phyloP scores from a whole-genome alignment of 192 early-diverging fungal species.

The Thoreauomyces humboldtii region DNA sequence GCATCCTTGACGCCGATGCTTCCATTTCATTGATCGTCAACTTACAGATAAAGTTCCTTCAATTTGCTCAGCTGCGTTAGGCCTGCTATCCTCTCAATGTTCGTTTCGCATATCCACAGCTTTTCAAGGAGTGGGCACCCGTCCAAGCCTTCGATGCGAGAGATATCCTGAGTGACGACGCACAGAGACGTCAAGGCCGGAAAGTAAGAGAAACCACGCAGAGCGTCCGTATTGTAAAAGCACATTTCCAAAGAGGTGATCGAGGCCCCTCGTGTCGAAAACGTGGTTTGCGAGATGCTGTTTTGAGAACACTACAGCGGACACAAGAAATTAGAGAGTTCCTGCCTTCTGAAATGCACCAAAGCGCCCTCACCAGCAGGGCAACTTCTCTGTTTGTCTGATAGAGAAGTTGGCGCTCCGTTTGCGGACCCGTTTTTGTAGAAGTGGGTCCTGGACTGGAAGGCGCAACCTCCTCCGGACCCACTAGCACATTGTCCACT shows the following conservation, averaged over 20 bases:
- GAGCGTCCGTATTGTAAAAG: conserved; percentile 50
- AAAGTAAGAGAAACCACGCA: conserved; percentile 44
- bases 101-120: conserved; percentile 62
- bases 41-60: conserved; percentile 51
- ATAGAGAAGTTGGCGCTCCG: conserved; percentile 27
- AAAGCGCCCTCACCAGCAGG: conserved; percentile 25
- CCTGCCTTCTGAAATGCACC: background rate
- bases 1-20: background rate
- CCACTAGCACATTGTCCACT: background rate
- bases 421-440: conserved; percentile 2
- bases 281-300: conserved; percentile 30
- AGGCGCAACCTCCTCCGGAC: background rate
- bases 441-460: background rate
- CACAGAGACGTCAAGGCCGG: conserved; percentile 39
- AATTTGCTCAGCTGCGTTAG: conserved; percentile 39
- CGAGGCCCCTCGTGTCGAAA: conserved; percentile 7
- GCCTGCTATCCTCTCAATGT: conserved; percentile 37
- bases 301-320: conserved; percentile 37
- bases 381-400: conserved; percentile 33
- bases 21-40: background rate
- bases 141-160: conserved; percentile 42
- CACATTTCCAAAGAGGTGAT: conserved; percentile 54
- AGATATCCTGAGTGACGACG: conserved; percentile 58
- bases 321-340: background rate
- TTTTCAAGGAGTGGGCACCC: conserved; percentile 38